Evolutionary conservation across 148 eudicot species (phyloP), one percentile per base, ranked within the genome.

Genomic region (Salicornia ramosissima): DNA sequence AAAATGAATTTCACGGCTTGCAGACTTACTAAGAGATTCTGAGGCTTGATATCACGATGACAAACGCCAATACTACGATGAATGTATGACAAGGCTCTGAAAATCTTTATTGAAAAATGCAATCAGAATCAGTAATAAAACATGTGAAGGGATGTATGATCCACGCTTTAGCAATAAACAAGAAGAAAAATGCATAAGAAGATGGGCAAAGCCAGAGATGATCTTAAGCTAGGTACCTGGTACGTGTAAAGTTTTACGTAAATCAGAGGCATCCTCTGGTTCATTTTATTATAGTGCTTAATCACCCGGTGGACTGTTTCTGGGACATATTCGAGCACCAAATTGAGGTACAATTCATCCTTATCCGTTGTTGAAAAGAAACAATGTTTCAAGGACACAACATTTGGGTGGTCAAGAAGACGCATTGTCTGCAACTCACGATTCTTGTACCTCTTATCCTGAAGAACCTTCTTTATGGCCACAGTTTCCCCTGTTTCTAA

Each of bases 31-130:
- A 89, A 71, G 36, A 89, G 77, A 72, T 89, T 89, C 52, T 89
- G 91, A 68, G 96, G 91, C 81, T 89, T 87, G 71, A 87, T 87
- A 78, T 89, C 91, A 30, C 91, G 86, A 75, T 89, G 96, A 46
- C 91, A 89, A 26, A 89, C 86, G 62, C 90, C 85, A 67, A 89
- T 83, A 56, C 75, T 67, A 39, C 79, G 76, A 72, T 87, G 91
- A 34, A 85, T 85, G 77, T 87, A 87, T 33, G 87, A 82, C 70
- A 87, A 78, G 39, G 89, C 84, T 77, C 90, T 80, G 72, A 84
- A 86, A 50, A 86, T 86, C 90, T 84, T 72, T 21, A 59, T 72
- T 52, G 70, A 47, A 45, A 34, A 25, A 69, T 24, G 0, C 24
- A 65, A 59, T 13, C 36, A 42, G 61, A 22, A 28, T 16, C 18